phyloP scores from a whole-genome alignment of 2,329 filamentous ascomycete species.

The Leptographium radiaticola region DNA sequence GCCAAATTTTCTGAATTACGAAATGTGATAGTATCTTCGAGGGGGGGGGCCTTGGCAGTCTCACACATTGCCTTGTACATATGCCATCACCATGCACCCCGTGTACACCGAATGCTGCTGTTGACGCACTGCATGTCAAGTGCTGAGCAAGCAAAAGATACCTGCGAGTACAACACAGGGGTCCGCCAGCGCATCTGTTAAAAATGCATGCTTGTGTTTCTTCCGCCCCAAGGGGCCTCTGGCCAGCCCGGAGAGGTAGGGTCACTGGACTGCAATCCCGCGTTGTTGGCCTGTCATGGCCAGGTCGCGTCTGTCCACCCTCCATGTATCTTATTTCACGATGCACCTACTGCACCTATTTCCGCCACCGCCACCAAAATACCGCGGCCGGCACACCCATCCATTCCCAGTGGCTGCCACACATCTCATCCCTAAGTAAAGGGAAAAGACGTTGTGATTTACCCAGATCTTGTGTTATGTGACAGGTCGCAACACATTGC shows the following conservation, averaged over 20 bases:
- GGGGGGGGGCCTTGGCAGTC: not conserved
- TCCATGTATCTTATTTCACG: no score
- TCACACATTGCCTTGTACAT: not conserved
- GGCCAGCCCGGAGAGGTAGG: no score
- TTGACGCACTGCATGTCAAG: not conserved
- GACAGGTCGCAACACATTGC: constrained; percentile 25
- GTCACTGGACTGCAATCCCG: no score
- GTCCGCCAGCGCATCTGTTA: not conserved
- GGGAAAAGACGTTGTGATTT: constrained; percentile 6
- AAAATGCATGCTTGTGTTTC: not conserved
- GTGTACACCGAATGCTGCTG: not conserved
- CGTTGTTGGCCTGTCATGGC: no score
- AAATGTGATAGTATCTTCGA: not conserved
- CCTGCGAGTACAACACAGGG: not conserved
- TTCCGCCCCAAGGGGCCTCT: no score
- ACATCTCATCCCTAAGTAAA: constrained; percentile 1
- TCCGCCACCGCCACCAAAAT: not conserved
- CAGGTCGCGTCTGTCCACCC: no score
- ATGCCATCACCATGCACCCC: not conserved
- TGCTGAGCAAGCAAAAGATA: not conserved
- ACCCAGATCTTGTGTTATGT: constrained; percentile 38
- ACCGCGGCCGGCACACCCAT: not conserved
- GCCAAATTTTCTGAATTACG: not conserved
- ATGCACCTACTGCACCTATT: not conserved
- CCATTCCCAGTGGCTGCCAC: not conserved